Evolutionary conservation across 2,329 filamentous ascomycete species (phyloP), one percentile per base, ranked within the genome.

Genomic region (Beauveria sp.): DNA sequence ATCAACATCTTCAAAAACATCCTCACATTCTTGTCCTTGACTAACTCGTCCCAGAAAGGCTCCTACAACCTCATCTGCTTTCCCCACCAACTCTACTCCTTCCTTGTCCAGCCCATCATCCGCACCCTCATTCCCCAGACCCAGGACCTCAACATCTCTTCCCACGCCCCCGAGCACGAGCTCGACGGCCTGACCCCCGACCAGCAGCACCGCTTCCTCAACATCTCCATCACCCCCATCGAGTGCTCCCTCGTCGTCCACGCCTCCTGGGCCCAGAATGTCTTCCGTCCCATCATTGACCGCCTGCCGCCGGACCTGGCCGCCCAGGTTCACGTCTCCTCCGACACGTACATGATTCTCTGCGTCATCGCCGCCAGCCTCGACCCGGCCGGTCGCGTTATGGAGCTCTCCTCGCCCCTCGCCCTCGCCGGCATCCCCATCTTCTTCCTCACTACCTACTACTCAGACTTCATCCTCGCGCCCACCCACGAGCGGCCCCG

Each of bases 371-470:
- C 90, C 65, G 89, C 93, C 67, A 92, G 93, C 8, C 87, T 96
- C 68, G 93, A 97, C 71, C 93, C 93, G 10, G 93, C 92, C 7
- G 91, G 93, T 68, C 85, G 93, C 61, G 93, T 99, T 7, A 84
- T 97, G 68, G 93, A 98, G 71, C 76, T 99, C 64, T 97, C 93
- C 8, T 93, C 88, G 59, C 95, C 93, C 5, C 81, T 98, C 38
- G 93, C 95, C 31, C 82, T 97, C 72, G 93, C 93, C 55, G 91
- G 91, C 68, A 95, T 98, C 58, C 90, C 93, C 59, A 96, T 99
- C 71, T 97, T 98, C 80, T 98, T 98, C 82, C 96, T 97, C 73
- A 97, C 93, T 3, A 97, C 92, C 38, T 99, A 98, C 76, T 98
- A 96, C 76, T 95, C 90, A 40, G 93, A 99, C 77, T 98, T 96